Conservation (phyloP, 2,329 filamentous ascomycete species). For the Aureobasidium namibiae region DNA sequence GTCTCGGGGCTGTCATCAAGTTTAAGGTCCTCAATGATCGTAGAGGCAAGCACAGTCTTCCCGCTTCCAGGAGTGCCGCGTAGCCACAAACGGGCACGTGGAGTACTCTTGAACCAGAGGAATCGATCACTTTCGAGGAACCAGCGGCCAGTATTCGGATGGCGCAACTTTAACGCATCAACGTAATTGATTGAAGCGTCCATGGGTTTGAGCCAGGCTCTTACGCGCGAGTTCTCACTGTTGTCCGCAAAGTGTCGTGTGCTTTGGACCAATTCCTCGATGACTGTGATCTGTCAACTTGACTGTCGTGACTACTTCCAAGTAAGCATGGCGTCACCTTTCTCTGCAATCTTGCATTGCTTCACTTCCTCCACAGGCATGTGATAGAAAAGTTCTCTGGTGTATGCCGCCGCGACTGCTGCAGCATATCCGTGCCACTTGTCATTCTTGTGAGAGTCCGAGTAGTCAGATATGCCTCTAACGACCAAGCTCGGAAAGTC, state of each 20-base stretch:
- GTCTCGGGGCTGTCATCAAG: not conserved
- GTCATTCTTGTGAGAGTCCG: constrained; percentile 19
- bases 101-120: not conserved
- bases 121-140: not conserved
- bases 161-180: not conserved
- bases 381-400: not conserved
- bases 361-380: constrained; percentile 6
- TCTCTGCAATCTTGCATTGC: not conserved
- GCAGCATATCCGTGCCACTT: constrained; percentile 20
- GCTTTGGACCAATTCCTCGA: not conserved
- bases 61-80: not conserved
- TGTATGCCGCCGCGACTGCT: constrained; percentile 18
- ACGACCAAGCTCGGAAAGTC: constrained; percentile 20
- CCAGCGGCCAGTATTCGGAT: not conserved
- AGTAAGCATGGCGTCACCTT: not conserved
- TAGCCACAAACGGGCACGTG: not conserved
- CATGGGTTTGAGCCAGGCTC: not conserved
- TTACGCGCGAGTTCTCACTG: not conserved
- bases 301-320: not conserved
- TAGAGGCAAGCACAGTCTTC: constrained; percentile 1
- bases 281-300: not conserved
- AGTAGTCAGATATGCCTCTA: constrained; percentile 20
- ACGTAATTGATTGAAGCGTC: not conserved
- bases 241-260: not conserved
- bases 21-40: not conserved